Conservation (phyloP, 2,329 filamentous ascomycete genomes). For the Fusarium napiforme region DNA sequence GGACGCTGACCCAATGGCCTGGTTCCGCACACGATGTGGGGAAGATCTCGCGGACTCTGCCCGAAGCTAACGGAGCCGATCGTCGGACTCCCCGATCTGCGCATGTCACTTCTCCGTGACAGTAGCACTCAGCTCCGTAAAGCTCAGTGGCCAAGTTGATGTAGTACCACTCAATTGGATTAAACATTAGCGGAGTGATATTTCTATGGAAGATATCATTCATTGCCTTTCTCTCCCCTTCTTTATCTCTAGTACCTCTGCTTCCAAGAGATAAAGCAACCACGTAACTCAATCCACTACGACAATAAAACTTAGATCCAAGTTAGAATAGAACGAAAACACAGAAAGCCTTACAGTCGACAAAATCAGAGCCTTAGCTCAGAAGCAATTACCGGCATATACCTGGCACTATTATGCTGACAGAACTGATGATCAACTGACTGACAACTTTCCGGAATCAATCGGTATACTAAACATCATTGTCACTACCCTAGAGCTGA, state of each 20-base stretch:
- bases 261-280: fast-evolving
- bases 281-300: fast-evolving
- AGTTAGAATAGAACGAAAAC: no score
- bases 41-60: neutral
- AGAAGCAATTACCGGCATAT: no score
- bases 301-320: fast-evolving
- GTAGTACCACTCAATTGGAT: no score
- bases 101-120: neutral
- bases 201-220: neutral
- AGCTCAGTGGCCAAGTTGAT: neutral
- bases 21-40: neutral
- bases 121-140: neutral
- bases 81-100: neutral
- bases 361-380: no score
- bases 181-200: neutral
- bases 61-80: neutral
- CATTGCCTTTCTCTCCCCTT: fast-evolving
- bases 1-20: neutral
- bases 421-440: fast-evolving
- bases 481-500: no score
- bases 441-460: no score
- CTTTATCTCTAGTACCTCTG: fast-evolving
- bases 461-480: no score
- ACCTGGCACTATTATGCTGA: fast-evolving
- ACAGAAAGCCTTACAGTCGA: no score